phyloP scores from a whole-genome alignment of 1,284 basidiomycete species.

The Melanopsichium pennsylvanicum region DNA sequence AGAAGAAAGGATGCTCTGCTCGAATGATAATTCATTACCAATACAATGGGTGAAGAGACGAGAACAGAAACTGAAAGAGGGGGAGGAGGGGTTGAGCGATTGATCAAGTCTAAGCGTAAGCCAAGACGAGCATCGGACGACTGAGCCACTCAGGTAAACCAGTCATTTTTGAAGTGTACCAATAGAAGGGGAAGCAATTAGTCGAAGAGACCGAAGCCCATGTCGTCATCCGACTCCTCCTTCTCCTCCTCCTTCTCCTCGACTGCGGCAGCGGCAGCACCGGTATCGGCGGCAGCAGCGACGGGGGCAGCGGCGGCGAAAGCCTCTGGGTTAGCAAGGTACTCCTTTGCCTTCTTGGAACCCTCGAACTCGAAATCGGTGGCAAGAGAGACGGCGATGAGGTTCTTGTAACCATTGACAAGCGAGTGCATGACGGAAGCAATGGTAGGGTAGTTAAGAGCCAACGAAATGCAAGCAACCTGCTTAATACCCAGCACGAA shows the following conservation, averaged over 20 bases:
- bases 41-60: too few species aligned
- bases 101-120: neutral
- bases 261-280: slow-evolving; percentile 70
- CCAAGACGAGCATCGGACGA: neutral
- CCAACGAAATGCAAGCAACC: slow-evolving; percentile 92
- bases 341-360: slow-evolving; percentile 92
- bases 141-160: neutral
- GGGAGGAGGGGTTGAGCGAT: neutral
- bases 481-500: slow-evolving; percentile 94
- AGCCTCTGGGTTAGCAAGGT: slow-evolving; percentile 94
- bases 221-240: slow-evolving; percentile 68
- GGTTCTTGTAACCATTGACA: slow-evolving; percentile 99
- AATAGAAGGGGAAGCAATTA: slow-evolving; percentile 68
- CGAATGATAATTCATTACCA: too few species aligned
- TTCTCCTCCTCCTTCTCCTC: slow-evolving; percentile 75
- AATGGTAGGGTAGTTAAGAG: slow-evolving; percentile 93
- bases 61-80: too few species aligned
- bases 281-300: slow-evolving; percentile 71
- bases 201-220: slow-evolving; percentile 79
- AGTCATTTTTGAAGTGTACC: too few species aligned
- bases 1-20: too few species aligned
- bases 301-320: slow-evolving; percentile 82
- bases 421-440: slow-evolving; percentile 92
- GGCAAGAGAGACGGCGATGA: slow-evolving; percentile 82
- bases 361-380: slow-evolving; percentile 97